A percentile compares a stretch with the other conserved stretches of the same genome.
phyloP scores from a whole-genome alignment of 441 rosid species.

The Populus hybrid region DNA sequence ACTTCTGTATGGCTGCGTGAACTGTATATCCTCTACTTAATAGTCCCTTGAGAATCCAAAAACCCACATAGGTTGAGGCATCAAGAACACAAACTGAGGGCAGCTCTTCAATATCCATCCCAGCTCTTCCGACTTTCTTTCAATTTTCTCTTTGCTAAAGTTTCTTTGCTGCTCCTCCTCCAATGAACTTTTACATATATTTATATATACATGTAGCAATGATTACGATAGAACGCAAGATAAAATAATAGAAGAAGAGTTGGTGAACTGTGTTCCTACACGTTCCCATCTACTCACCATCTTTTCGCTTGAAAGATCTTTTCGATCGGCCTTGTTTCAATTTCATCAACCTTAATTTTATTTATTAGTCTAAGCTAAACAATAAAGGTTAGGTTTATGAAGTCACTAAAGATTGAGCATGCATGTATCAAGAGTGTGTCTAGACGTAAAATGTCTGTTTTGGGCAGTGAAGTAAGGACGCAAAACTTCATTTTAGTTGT shows the following conservation, averaged over 20 bases:
- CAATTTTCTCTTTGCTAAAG: neutral
- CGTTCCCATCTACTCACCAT: slow-evolving; percentile 54
- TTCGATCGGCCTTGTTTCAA: too few relatives aligned
- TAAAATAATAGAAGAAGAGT: slow-evolving; percentile 34
- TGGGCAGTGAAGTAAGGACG: too few relatives aligned
- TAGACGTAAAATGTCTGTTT: neutral
- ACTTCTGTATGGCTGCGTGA: slow-evolving; percentile 66
- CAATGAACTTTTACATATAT: slow-evolving; percentile 23
- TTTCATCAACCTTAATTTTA: neutral
- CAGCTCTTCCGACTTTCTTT: neutral
- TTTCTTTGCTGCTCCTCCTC: neutral
- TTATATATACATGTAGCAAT: neutral
- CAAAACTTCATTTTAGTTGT: too few relatives aligned
- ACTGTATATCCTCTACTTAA: slow-evolving; percentile 64
- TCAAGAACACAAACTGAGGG: slow-evolving; percentile 72
- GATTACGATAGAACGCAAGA: neutral
- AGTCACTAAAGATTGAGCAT: neutral
- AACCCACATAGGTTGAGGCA: slow-evolving; percentile 85
- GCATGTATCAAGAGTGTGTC: slow-evolving; percentile 18
- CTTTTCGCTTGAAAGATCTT: slow-evolving; percentile 9
- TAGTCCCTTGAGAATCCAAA: slow-evolving; percentile 68
- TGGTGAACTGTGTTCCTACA: slow-evolving; percentile 59
- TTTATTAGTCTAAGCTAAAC: neutral
- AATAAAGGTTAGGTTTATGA: slow-evolving; percentile 6
- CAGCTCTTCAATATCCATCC: slow-evolving; percentile 35